Percentiles rank a stretch among this genome's conserved stretches.
These are phyloP conservation scores for Trapa incisa DNA, from an alignment of 345 rosid genomes.

Conservation along the genomic window DNA sequence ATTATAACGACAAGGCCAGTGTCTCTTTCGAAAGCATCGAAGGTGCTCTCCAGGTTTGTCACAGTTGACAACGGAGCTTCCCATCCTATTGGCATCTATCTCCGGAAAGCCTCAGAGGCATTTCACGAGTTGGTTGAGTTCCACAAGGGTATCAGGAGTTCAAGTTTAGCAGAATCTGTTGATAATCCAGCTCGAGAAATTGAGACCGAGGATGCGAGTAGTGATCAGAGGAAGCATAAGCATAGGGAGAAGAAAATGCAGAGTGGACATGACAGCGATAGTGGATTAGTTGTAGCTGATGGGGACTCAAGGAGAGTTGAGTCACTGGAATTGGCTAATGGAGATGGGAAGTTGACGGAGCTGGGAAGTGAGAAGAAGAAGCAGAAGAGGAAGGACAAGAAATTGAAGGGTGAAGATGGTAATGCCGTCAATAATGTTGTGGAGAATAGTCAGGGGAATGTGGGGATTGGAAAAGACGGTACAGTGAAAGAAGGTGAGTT, in stretches of 20 bases:
- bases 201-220: conserved; percentile 1
- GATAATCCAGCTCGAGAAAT: not conserved
- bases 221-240: conserved; percentile 4
- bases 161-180: not conserved
- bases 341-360: not conserved
- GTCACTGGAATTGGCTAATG: not conserved
- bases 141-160: conserved; percentile 12
- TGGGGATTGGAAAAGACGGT: too few species aligned
- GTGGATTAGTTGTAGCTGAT: not conserved
- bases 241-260: conserved; percentile 3
- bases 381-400: conserved; percentile 4
- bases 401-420: conserved; percentile 1
- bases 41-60: conserved; percentile 13
- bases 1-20: conserved; percentile 8
- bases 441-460: conserved; percentile 3
- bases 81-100: conserved; percentile 8
- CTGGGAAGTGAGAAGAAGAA: conserved; percentile 6
- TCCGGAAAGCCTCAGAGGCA: conserved; percentile 9
- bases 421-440: not conserved
- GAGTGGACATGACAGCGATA: not conserved
- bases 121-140: conserved; percentile 14
- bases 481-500: not conserved
- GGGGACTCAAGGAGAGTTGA: not conserved
- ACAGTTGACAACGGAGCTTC: conserved; percentile 9
- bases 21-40: conserved; percentile 13